Evolutionary conservation across 1,284 basidiomycete species (phyloP).

Genomic region (Irpex sp.): DNA sequence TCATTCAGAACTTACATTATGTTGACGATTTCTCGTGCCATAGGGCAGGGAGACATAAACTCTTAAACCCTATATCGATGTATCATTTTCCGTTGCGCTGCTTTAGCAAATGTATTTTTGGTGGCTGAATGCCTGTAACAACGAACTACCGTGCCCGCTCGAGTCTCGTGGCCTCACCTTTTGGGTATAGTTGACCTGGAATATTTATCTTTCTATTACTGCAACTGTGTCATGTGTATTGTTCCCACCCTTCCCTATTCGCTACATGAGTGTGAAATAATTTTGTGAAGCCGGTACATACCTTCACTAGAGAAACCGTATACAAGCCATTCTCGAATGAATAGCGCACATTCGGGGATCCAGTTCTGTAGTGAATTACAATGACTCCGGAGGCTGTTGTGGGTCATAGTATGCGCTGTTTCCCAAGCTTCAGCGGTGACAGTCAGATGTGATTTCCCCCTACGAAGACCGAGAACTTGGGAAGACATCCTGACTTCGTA

Average conservation of each 20-base stretch:
- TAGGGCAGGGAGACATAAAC: background rate
- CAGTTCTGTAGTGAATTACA: too few species aligned
- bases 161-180: background rate
- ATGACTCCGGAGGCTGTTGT: too few species aligned
- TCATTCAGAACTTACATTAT: background rate
- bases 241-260: background rate
- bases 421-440: background rate
- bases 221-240: background rate
- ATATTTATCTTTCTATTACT: background rate
- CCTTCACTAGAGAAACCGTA: background rate
- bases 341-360: too few species aligned
- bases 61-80: background rate
- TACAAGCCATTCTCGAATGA: background rate
- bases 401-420: too few species aligned
- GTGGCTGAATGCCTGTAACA: background rate
- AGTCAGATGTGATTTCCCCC: background rate
- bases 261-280: background rate
- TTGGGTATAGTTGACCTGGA: background rate
- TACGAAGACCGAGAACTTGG: background rate
- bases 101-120: background rate
- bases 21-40: background rate
- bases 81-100: background rate
- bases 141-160: background rate
- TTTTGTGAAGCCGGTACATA: background rate
- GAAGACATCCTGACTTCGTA: background rate